Evolutionary conservation across 2,329 filamentous ascomycete genomes (phyloP), one percentile per base, ranked within the genome.

Genomic region (Xylogone sp.): DNA sequence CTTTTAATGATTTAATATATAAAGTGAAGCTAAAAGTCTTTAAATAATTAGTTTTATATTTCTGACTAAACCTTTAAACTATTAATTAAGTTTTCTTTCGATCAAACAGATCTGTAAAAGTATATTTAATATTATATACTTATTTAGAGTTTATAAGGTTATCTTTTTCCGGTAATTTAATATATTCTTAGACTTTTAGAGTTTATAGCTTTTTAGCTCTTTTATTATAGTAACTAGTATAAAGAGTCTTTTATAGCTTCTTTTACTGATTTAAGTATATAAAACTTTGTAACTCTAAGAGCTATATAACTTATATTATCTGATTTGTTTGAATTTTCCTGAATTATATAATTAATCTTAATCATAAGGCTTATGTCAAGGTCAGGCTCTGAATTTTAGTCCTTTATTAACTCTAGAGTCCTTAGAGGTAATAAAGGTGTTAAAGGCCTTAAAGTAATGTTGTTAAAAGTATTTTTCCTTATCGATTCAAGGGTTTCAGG

Each of bases 91-190:
- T 42, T n/a, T 52, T 49, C 2, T 19, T 44, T 1, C 24, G 13
- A 13, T 52, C 22, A 21, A 52, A 21, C 3, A 45, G 13, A 6
- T 42, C 50, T 6, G 24, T 49, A 24, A 22, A 20, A 10, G 44
- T 53, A 16, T 45, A 42, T 43, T 53, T 53, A 12, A 53, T 22
- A n/a, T 9, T 50, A 21, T 50, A 53, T 19, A 53, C 51, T 18
- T 18, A 50, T 21, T 49, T 48, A 4, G 31, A 66, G 62, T 59
- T 31, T 52, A 60, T 6, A 67, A 66, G 65, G 9, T 53, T 8
- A 59, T 60, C 6, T 65, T 71, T 16, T 39, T 16, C 5, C n/a
- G n/a, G n/a, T 16, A 39, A 18, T 4, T 39, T 16, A 16, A 13
- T 16, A 5, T 16, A 18, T 39, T 39, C 34, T 16, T 16, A 39